Evolutionary conservation across 2,329 filamentous ascomycete species (phyloP).

Genomic region (Dactylellina leptospora): DNA sequence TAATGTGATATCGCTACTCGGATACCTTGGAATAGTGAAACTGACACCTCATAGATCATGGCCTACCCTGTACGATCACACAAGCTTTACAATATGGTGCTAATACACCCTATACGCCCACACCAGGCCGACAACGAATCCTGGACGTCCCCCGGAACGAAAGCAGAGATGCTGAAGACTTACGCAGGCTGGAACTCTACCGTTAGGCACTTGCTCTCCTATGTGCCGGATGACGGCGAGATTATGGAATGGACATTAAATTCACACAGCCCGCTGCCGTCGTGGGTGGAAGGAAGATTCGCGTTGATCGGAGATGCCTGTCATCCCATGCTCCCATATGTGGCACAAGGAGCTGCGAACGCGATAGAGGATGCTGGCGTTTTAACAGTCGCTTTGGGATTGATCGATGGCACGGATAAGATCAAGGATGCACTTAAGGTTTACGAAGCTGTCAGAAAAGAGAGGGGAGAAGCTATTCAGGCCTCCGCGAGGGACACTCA

Average conservation of each 20-base stretch:
- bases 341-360: constrained; percentile 74
- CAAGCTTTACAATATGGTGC: constrained; percentile 49
- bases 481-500: constrained; percentile 66
- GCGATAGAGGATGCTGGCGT: constrained; percentile 74
- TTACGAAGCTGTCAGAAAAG: constrained; percentile 69
- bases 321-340: constrained; percentile 73
- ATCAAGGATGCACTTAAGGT: constrained; percentile 61
- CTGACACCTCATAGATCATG: constrained; percentile 58
- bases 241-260: constrained; percentile 73
- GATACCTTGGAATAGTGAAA: constrained; percentile 54
- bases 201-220: constrained; percentile 51
- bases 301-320: constrained; percentile 72
- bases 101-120: constrained; percentile 47
- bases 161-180: constrained; percentile 51
- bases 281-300: constrained; percentile 68
- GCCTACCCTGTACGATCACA: constrained; percentile 42
- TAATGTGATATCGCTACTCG: too few relatives aligned
- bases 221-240: constrained; percentile 60
- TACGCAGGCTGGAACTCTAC: constrained; percentile 53
- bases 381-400: constrained; percentile 59
- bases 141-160: constrained; percentile 60
- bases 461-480: constrained; percentile 59
- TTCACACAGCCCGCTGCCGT: constrained; percentile 67
- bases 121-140: constrained; percentile 62
- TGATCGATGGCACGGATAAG: constrained; percentile 1